These are phyloP conservation scores for Backusella australiensis DNA, from an alignment of 192 early-diverging fungal species.

Conservation along the genomic window DNA sequence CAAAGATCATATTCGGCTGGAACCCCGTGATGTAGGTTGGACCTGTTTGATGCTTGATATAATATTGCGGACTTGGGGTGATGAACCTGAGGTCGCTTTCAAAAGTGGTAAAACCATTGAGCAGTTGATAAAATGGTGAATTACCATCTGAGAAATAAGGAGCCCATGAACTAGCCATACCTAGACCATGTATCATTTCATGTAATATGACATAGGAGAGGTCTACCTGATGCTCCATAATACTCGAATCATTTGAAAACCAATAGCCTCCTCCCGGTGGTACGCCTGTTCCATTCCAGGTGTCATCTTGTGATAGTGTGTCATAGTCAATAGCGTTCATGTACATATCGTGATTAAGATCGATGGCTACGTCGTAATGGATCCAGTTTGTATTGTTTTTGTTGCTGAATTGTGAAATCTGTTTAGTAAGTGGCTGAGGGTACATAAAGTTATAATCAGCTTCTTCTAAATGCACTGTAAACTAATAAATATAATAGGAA, in stretches of 20 bases:
- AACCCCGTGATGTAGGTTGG: constrained; percentile 33
- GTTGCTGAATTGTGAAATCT: constrained; percentile 14
- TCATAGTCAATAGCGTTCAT: constrained; percentile 13
- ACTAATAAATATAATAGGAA: constrained; percentile 14
- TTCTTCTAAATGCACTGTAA: constrained; percentile 25
- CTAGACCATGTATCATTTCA: constrained; percentile 33
- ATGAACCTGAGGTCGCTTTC: constrained; percentile 13
- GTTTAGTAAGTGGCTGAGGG: constrained; percentile 37
- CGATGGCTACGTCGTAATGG: constrained; percentile 22
- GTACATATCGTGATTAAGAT: constrained; percentile 38
- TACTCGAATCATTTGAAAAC: constrained; percentile 24
- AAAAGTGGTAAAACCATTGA: constrained; percentile 12
- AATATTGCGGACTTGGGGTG: constrained; percentile 24
- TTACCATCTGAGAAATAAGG: constrained; percentile 21
- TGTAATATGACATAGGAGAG: constrained; percentile 31
- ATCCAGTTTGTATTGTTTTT: constrained; percentile 20
- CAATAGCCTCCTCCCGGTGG: constrained; percentile 27
- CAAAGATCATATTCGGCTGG: constrained; percentile 38
- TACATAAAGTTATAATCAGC: constrained; percentile 34
- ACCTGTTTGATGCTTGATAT: constrained; percentile 19
- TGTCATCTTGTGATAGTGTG: constrained; percentile 1
- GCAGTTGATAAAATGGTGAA: constrained; percentile 23
- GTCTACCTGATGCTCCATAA: constrained; percentile 27
- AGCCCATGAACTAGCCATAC: constrained; percentile 36
- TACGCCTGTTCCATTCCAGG: constrained; percentile 27